These are phyloP conservation scores for Amniculicola lignicola DNA, from an alignment of 495 filamentous ascomycete genomes.

Conservation along the genomic window DNA sequence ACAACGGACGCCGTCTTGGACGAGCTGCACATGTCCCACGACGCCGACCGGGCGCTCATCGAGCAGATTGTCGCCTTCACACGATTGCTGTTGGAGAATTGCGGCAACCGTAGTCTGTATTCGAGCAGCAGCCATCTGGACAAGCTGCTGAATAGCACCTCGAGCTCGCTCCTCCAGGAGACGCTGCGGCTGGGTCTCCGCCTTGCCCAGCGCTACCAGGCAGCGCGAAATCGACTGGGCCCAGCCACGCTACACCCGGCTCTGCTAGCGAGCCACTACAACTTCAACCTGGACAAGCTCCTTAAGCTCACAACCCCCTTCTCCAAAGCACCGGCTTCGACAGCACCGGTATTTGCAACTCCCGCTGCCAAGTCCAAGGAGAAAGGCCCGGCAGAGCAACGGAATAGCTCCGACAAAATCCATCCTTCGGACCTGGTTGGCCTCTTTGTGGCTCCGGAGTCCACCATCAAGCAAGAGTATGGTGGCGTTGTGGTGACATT, in stretches of 20 bases:
- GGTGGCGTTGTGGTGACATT: conserved; percentile 63
- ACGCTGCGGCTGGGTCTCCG: conserved; percentile 75
- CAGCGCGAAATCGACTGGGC: conserved; percentile 68
- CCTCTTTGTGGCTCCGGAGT: conserved; percentile 56
- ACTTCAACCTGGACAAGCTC: conserved; percentile 86
- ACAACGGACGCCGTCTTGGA: conserved; percentile 48
- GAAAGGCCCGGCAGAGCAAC: conserved; percentile 50
- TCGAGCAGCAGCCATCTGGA: conserved; percentile 84
- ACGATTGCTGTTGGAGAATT: conserved; percentile 81
- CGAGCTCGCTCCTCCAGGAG: conserved; percentile 66
- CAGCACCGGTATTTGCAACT: conserved; percentile 42
- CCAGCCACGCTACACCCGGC: conserved; percentile 63
- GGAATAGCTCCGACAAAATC: conserved; percentile 48
- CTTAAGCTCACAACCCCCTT: conserved; percentile 81
- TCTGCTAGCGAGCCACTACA: conserved; percentile 83
- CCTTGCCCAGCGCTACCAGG: conserved; percentile 88
- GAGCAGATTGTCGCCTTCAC: conserved; percentile 81
- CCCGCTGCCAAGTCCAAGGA: conserved; percentile 67
- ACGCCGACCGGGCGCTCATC: conserved; percentile 77
- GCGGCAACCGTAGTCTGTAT: conserved; percentile 95
- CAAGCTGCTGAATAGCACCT: conserved; percentile 82
- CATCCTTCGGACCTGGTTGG: conserved; percentile 76
- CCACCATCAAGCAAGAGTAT: conserved; percentile 61
- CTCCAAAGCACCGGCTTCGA: conserved; percentile 56
- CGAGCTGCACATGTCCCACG: conserved; percentile 58